Percentiles rank a stretch among this genome's conserved stretches.
Evolutionary conservation across 345 rosid genomes (phyloP).

Genomic region (Brassica rapa): DNA sequence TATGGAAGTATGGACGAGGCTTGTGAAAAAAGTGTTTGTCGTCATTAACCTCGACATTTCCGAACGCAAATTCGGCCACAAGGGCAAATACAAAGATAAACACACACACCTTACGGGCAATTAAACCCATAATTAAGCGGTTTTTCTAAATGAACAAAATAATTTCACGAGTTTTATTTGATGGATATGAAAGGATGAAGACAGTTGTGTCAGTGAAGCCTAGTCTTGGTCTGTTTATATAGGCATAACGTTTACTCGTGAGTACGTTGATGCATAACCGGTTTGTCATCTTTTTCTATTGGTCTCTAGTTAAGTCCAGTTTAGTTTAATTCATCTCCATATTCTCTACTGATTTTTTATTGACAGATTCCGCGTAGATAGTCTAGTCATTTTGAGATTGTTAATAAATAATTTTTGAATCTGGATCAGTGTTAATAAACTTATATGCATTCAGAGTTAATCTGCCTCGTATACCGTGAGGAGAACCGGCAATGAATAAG

Average conservation of each 20-base stretch:
- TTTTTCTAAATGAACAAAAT: background rate
- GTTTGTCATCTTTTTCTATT: background rate
- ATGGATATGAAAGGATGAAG: background rate
- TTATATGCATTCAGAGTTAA: background rate
- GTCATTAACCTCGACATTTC: background rate
- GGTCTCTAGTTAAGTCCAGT: background rate
- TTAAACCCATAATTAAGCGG: background rate
- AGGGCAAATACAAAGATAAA: background rate
- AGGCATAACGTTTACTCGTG: background rate
- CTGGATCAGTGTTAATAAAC: background rate
- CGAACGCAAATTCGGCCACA: background rate
- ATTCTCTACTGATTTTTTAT: background rate
- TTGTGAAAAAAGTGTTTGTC: background rate
- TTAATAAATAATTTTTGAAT: background rate
- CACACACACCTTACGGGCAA: background rate
- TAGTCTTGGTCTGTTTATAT: background rate
- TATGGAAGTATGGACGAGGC: background rate
- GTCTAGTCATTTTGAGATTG: background rate
- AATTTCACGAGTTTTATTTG: background rate
- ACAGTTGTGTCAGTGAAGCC: background rate
- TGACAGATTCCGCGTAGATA: background rate
- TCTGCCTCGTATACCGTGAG: background rate
- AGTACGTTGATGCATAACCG: background rate
- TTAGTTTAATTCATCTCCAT: background rate
- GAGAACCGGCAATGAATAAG: background rate